These are phyloP conservation scores for Mangifera indica DNA, from an alignment of 345 rosid species.

Conservation along the genomic window DNA sequence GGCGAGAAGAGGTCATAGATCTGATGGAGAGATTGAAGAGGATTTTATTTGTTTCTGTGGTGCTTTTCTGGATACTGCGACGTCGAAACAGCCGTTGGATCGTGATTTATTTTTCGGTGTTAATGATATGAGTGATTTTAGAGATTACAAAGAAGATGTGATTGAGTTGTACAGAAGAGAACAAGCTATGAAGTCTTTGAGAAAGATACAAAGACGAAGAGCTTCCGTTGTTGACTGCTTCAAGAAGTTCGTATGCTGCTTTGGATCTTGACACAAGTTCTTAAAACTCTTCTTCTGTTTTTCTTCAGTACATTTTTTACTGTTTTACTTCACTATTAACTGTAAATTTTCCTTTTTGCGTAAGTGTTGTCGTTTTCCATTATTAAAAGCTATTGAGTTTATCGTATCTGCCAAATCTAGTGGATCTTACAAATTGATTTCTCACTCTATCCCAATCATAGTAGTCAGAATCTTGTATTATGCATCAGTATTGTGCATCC, in stretches of 20 bases:
- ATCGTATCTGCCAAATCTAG: too few species aligned
- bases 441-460: too few species aligned
- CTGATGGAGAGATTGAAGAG: too few species aligned
- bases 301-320: too few species aligned
- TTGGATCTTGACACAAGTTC: neutral
- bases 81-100: neutral
- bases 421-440: too few species aligned
- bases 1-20: too few species aligned
- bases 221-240: slow-evolving; percentile 1
- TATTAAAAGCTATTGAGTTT: too few species aligned
- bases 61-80: neutral
- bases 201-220: neutral
- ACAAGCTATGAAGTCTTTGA: slow-evolving; percentile 14
- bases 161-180: slow-evolving; percentile 25
- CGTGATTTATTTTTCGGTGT: slow-evolving; percentile 30
- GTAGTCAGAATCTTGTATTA: too few species aligned
- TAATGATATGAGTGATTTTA: slow-evolving; percentile 18
- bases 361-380: too few species aligned
- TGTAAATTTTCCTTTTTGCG: too few species aligned
- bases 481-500: too few species aligned
- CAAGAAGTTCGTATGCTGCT: slow-evolving; percentile 7
- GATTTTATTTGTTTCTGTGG: neutral
- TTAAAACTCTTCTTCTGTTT: neutral
- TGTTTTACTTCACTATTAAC: neutral
- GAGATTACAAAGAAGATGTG: slow-evolving; percentile 32